Percentiles rank a stretch among this genome's conserved stretches.
Evolutionary conservation across 2,329 filamentous ascomycete species (phyloP).

Genomic region (Aspergillus sp.): DNA sequence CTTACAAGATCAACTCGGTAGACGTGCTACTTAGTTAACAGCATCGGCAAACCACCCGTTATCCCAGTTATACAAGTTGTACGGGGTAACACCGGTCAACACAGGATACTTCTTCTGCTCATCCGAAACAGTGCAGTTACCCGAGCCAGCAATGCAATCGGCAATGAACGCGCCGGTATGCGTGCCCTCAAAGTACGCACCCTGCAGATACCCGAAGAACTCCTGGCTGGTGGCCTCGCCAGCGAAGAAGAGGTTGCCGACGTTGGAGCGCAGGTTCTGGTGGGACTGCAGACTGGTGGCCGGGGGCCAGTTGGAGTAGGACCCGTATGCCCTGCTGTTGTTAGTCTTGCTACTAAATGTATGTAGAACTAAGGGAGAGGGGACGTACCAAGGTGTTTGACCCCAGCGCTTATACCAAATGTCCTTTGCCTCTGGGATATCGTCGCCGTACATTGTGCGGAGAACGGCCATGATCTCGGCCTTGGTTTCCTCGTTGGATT

Average conservation of each 20-base stretch:
- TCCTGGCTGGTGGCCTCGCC: constrained; percentile 63
- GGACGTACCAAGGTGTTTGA: constrained; percentile 19
- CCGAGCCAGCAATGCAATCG: not conserved
- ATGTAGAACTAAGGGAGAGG: no score
- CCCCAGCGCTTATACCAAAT: constrained; percentile 64
- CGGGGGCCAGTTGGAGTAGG: constrained; percentile 68
- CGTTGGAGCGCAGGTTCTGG: constrained; percentile 35
- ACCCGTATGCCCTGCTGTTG: constrained; percentile 58
- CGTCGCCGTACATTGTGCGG: constrained; percentile 59
- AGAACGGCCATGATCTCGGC: constrained; percentile 59
- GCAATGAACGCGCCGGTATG: not conserved
- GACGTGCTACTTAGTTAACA: no score
- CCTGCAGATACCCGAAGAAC: constrained; percentile 67
- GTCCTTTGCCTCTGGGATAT: constrained; percentile 58
- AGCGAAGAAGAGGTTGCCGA: constrained; percentile 62
- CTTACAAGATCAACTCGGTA: no score
- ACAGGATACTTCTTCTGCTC: not conserved
- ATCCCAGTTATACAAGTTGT: constrained; percentile 1
- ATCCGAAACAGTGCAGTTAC: not conserved
- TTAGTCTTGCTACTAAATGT: no score
- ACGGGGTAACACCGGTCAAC: not conserved
- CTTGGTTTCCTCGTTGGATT: constrained; percentile 59
- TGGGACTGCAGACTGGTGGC: constrained; percentile 64
- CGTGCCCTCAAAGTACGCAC: constrained; percentile 57
- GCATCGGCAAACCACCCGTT: not conserved